Evolutionary conservation across 345 rosid species (phyloP).

Genomic region (Eucalyptus caleyi): DNA sequence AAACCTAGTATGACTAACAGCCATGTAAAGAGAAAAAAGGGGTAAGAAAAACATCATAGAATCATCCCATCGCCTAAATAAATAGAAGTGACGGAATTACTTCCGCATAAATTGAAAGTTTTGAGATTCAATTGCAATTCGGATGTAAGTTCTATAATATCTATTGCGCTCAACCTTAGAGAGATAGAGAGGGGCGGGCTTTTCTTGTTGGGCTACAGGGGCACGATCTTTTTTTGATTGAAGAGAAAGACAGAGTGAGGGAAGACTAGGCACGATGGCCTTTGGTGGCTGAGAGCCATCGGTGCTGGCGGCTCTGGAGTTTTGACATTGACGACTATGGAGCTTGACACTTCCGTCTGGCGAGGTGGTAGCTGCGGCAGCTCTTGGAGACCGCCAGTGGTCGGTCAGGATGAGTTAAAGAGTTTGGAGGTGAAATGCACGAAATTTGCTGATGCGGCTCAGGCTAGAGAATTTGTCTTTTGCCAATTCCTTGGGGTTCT

Average conservation of each 20-base stretch:
- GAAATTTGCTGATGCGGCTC: background rate
- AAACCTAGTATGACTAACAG: background rate
- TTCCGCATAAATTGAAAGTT: accelerated
- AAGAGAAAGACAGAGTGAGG: background rate
- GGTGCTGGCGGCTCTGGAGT: background rate
- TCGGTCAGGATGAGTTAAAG: background rate
- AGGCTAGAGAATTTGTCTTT: background rate
- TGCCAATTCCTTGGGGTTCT: no score
- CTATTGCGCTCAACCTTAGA: background rate
- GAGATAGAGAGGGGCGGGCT: background rate
- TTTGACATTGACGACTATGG: background rate
- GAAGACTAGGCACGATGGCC: background rate
- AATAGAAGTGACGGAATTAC: background rate
- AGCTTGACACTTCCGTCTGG: no score
- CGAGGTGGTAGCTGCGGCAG: no score
- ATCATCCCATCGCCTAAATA: background rate
- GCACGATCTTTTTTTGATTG: background rate
- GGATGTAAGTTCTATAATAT: background rate
- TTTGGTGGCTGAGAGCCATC: background rate
- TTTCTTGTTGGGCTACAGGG: background rate
- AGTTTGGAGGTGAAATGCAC: background rate
- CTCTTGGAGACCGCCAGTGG: no score
- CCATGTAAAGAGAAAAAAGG: background rate
- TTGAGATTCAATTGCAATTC: background rate
- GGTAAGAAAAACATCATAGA: background rate